A percentile compares a stretch with the other conserved stretches of the same genome.
phyloP scores from a whole-genome alignment of 208 protist genomes.

The Strigomonas culicis region DNA sequence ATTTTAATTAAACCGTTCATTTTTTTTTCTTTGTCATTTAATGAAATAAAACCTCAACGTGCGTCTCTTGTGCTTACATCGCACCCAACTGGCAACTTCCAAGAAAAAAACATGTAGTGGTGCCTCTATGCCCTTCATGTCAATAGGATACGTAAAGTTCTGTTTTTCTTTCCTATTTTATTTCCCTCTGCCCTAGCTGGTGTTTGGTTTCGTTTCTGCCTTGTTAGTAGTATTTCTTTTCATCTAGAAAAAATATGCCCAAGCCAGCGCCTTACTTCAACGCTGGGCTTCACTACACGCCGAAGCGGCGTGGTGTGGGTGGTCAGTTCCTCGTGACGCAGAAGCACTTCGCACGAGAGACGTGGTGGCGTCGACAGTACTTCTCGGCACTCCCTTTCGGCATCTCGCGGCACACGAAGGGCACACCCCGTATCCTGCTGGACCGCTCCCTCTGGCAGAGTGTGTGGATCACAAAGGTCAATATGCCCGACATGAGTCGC shows the following conservation, averaged over 20 bases:
- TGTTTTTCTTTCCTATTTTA: background rate
- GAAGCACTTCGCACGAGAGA: conserved; percentile 60
- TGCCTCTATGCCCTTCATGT: too few species aligned
- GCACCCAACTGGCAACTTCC: too few species aligned
- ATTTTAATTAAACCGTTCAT: too few species aligned
- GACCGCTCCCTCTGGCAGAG: conserved; percentile 77
- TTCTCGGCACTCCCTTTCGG: conserved; percentile 76
- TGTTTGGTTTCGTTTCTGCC: background rate
- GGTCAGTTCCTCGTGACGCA: conserved; percentile 79
- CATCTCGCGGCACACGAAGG: conserved; percentile 53
- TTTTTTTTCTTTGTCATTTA: too few species aligned
- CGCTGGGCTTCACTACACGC: conserved; percentile 13
- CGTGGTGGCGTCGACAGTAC: conserved; percentile 81
- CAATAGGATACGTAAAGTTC: background rate
- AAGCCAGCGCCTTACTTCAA: conserved; percentile 10
- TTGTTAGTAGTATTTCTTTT: background rate
- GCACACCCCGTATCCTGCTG: conserved; percentile 80
- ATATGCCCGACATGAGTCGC: conserved; percentile 78
- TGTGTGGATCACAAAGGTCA: conserved; percentile 62
- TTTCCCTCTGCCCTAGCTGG: background rate
- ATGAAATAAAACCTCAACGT: too few species aligned
- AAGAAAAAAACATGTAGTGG: too few species aligned
- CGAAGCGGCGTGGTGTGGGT: conserved; percentile 76
- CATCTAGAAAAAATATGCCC: conserved; percentile 5
- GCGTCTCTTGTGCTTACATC: too few species aligned